Percentiles rank a stretch among this genome's conserved stretches.
Conservation (phyloP, 441 rosid species). For the Corymbia calophylla region DNA sequence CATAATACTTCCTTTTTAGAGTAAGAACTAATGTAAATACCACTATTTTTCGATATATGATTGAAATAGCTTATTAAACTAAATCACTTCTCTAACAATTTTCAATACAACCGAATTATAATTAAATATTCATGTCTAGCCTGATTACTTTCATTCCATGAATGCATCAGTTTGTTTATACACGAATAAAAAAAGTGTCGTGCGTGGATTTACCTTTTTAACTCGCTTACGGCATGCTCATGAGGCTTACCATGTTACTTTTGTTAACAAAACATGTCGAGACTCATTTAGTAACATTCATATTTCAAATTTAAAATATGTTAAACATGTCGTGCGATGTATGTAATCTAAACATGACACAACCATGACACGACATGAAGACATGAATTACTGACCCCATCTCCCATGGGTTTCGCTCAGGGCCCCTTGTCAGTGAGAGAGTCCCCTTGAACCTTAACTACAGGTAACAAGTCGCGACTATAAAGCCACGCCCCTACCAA, state of each 20-base stretch:
- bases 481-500: not conserved
- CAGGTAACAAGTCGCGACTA: not conserved
- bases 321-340: not conserved
- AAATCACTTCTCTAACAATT: not conserved
- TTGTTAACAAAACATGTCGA: no score
- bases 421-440: not conserved
- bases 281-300: not conserved
- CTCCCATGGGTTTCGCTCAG: not conserved
- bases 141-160: not conserved
- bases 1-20: not conserved
- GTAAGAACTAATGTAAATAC: not conserved
- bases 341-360: not conserved
- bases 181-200: not conserved
- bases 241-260: no score
- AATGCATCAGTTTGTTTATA: not conserved
- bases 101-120: not conserved
- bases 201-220: not conserved
- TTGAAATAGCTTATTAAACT: not conserved
- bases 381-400: not conserved
- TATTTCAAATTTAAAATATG: not conserved
- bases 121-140: not conserved
- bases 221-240: not conserved
- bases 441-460: not conserved
- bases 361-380: not conserved
- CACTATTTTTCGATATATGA: no score